A percentile compares a stretch with the other conserved stretches of the same genome.
phyloP scores from a whole-genome alignment of 2,329 filamentous ascomycete species.

The Phyllosticta citrichinensis region DNA sequence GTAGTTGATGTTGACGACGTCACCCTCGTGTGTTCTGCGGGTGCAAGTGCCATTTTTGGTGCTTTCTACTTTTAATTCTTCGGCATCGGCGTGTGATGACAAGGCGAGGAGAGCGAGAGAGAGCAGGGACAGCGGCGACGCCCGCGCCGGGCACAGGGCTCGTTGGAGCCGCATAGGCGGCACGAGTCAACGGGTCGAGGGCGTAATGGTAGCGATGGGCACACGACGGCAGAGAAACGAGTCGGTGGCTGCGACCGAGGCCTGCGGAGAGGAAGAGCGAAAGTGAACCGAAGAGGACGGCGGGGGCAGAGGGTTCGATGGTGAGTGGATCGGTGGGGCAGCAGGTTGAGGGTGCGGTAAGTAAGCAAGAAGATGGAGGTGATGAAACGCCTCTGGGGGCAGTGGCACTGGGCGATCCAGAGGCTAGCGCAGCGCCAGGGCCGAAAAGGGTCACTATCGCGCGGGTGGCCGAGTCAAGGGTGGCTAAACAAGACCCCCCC shows the following conservation, averaged over 20 bases:
- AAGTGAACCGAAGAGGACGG: not conserved
- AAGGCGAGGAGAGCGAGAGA: constrained; percentile 32
- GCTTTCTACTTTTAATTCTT: constrained; percentile 56
- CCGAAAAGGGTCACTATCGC: not conserved
- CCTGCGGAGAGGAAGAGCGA: not conserved
- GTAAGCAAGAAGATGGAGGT: constrained; percentile 1
- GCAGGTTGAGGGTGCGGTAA: not conserved
- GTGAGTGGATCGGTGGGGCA: not conserved
- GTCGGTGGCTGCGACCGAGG: not conserved
- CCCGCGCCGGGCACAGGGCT: not conserved
- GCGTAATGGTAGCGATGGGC: not conserved
- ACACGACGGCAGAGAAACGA: not conserved
- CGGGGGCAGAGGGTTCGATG: not conserved
- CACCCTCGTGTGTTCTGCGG: constrained; percentile 59
- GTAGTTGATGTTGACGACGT: constrained; percentile 82
- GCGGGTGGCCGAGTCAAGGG: not conserved
- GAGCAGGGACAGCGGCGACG: constrained; percentile 14
- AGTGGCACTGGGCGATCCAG: not conserved
- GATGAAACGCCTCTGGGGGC: constrained; percentile 8
- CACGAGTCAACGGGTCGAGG: not conserved
- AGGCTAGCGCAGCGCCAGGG: not conserved
- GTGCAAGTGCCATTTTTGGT: constrained; percentile 66
- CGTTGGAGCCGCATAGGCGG: constrained; percentile 10
- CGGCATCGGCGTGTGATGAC: constrained; percentile 34
- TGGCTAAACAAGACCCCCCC: not conserved